Base-by-base conservation (phyloP, 78 protist species). In the Salpingoeca rosetta region DNA sequence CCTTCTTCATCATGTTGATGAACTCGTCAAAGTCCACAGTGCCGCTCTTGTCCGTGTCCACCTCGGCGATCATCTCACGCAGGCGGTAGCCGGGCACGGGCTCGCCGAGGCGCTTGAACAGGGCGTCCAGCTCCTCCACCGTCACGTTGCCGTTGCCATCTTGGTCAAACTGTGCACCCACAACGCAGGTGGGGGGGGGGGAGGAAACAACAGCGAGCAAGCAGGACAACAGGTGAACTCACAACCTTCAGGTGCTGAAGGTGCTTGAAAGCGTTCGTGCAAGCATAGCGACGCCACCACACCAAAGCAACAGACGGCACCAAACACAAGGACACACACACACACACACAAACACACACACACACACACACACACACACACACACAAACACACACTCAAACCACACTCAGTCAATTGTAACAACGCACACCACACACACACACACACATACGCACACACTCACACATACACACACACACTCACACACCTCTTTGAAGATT, bases 21-120 rank as follows among this genome's bases (percentile, higher is more conserved):
- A 90, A 90, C 87, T 90, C 92, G 43, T 82, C 89, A 22, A 41
- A 85, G 65, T 82, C 86, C 80, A 90, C 65, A 1, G 57, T 35
- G 27, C 92, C 92, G 42, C 26, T 39, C 40, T 73, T 73, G 85
- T 90, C 88, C 72, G 1, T 81, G 85, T 90, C 92, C 31, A 51
- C 76, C n/a, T 85, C 89, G 40, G 56, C 81, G 44, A 90, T 44
- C 86, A 86, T 78, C 74, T 78, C 42, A n/a, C 84, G 73, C 36
- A 85, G 84, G 56, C 81, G 65, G 51, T 83, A 45, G 12, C 82
- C 79, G 37, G 86, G 85, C 17, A 79, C 82, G n/a, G 36, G 26
- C 72, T 78, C 80, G 2, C 86, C 87, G 56, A 79, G 65, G 56
- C 45, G 3, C 42, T 3, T 25, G 44, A 88, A 0, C 74, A 88